A percentile compares a stretch with the other conserved stretches of the same genome.
Conservation (phyloP, 1,284 basidiomycete genomes). For the Wallemia ichthyophaga region DNA sequence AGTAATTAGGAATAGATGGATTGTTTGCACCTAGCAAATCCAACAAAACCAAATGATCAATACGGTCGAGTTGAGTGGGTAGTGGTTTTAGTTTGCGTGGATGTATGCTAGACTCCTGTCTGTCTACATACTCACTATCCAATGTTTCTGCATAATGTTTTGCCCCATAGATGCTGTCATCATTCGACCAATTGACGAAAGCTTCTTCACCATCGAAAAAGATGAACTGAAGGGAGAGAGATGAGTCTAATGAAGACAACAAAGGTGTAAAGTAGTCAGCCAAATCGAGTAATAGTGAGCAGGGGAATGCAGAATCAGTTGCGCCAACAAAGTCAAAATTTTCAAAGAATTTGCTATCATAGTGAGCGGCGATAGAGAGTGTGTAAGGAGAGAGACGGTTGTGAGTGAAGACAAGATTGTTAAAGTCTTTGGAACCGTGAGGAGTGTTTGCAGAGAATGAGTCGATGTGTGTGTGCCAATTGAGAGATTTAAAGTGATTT, state of each 20-base stretch:
- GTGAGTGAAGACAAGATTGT: constrained; percentile 81
- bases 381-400: constrained; percentile 50
- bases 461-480: constrained; percentile 67
- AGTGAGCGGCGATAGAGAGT: constrained; percentile 38
- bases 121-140: constrained; percentile 33
- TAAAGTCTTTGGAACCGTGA: constrained; percentile 46
- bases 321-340: constrained; percentile 47
- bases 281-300: constrained; percentile 70
- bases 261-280: constrained; percentile 46
- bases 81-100: constrained; percentile 18
- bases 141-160: constrained; percentile 65
- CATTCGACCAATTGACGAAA: constrained; percentile 59
- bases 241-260: constrained; percentile 19
- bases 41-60: constrained; percentile 66
- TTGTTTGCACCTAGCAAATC: constrained; percentile 51
- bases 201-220: constrained; percentile 99
- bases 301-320: constrained; percentile 86
- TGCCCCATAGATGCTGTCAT: constrained; percentile 22
- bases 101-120: constrained; percentile 17
- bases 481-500: constrained; percentile 30
- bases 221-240: constrained; percentile 48
- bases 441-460: constrained; percentile 53
- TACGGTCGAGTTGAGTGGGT: constrained; percentile 35
- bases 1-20: constrained; percentile 46
- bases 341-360: constrained; percentile 1